Conservation (phyloP, 306 rosid genomes). For the Abrus precatorius region DNA sequence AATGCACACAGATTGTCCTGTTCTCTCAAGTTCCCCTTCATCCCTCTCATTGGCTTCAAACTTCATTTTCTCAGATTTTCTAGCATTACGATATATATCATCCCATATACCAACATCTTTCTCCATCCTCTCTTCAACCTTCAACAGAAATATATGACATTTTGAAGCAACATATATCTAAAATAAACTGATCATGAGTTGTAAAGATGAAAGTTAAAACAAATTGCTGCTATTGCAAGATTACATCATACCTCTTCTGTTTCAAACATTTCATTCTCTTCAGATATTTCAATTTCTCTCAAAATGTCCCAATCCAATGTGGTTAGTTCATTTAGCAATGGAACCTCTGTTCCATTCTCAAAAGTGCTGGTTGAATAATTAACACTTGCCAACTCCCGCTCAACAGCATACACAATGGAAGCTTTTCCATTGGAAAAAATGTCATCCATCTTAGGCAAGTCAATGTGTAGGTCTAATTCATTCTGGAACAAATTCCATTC, state of each 20-base stretch:
- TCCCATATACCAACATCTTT: slow-evolving; percentile 78
- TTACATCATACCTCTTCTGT: slow-evolving; percentile 80
- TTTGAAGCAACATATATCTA: slow-evolving; percentile 42
- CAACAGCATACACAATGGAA: slow-evolving; percentile 73
- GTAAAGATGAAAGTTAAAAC: slow-evolving; percentile 37
- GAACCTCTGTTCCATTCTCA: slow-evolving; percentile 62
- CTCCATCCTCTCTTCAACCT: slow-evolving; percentile 88
- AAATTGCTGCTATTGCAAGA: slow-evolving; percentile 41
- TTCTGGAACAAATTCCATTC: slow-evolving; percentile 77
- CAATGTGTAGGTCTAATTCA: slow-evolving; percentile 52
- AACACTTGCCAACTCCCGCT: slow-evolving; percentile 61
- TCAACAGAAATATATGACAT: slow-evolving; percentile 50
- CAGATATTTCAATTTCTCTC: slow-evolving; percentile 76
- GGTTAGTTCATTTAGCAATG: slow-evolving; percentile 58
- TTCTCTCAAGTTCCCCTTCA: slow-evolving; percentile 98
- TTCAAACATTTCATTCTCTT: slow-evolving; percentile 84
- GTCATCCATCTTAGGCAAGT: slow-evolving; percentile 50
- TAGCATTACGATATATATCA: slow-evolving; percentile 85
- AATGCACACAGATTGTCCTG: slow-evolving; percentile 87
- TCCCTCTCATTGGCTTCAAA: slow-evolving; percentile 96
- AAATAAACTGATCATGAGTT: slow-evolving; percentile 38
- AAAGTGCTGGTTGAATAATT: slow-evolving; percentile 55
- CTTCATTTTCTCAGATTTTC: slow-evolving; percentile 87
- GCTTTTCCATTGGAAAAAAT: slow-evolving; percentile 45
- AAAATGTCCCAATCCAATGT: slow-evolving; percentile 81